These are phyloP conservation scores for Pulveroboletus sp. DNA, from an alignment of 768 basidiomycete species.

Conservation along the genomic window DNA sequence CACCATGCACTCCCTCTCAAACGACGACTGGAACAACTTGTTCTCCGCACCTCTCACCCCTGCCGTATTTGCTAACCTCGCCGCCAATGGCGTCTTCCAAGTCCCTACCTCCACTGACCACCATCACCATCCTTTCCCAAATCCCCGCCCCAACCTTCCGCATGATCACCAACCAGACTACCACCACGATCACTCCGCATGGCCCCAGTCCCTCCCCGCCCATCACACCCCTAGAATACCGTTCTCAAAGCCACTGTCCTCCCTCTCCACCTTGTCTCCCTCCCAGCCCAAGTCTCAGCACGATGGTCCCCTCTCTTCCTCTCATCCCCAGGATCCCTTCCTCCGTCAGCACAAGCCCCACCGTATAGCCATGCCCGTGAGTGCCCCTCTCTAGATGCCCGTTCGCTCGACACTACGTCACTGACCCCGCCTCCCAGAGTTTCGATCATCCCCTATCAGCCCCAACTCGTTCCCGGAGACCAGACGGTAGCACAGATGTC, in stretches of 20 bases:
- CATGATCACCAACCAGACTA: conserved; percentile 16
- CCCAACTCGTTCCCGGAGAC: conserved; percentile 7
- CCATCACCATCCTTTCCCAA: conserved; percentile 23
- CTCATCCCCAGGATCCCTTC: conserved; percentile 8
- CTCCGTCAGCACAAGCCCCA: conserved; percentile 15
- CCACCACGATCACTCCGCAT: conserved; percentile 22
- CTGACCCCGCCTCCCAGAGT: conserved; percentile 12
- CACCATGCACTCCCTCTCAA: conserved; percentile 23
- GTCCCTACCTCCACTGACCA: conserved; percentile 25
- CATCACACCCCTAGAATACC: conserved; percentile 25
- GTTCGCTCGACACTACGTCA: not conserved
- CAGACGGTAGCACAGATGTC: conserved; percentile 9
- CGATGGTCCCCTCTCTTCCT: conserved; percentile 13
- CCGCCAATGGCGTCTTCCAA: conserved; percentile 55
- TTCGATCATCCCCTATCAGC: conserved; percentile 20
- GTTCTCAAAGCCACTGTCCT: conserved; percentile 30
- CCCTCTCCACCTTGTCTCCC: conserved; percentile 8
- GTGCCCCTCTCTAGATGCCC: not conserved
- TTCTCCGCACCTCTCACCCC: conserved; percentile 48
- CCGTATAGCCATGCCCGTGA: conserved; percentile 13
- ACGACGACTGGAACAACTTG: conserved; percentile 47
- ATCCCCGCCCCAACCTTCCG: conserved; percentile 13
- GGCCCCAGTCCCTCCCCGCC: conserved; percentile 21
- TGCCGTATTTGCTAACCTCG: conserved; percentile 54
- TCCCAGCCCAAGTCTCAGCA: conserved; percentile 23